Evolutionary conservation across 768 basidiomycete genomes (phyloP).

Genomic region (Mycena chlorophos): DNA sequence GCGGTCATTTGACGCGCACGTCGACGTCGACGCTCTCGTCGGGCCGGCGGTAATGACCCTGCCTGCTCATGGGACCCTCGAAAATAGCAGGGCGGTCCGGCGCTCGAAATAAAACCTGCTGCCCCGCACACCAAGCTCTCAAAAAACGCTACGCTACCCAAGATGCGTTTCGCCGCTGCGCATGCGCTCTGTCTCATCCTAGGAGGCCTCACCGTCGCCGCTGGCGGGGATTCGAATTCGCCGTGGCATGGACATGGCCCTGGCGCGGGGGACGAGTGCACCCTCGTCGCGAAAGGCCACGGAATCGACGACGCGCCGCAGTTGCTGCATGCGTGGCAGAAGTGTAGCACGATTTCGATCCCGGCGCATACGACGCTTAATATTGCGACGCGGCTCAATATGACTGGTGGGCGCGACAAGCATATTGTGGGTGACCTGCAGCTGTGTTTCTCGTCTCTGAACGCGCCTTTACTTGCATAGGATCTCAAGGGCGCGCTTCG

Average conservation of each 20-base stretch:
- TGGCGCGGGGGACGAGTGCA: not conserved
- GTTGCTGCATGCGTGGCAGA: slow-evolving; percentile 43
- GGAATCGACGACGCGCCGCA: slow-evolving; percentile 45
- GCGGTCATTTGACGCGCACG: too few species aligned
- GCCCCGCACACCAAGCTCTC: not conserved
- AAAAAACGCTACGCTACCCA: not conserved
- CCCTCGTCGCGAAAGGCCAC: not conserved
- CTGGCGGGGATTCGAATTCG: not conserved
- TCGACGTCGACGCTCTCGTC: too few species aligned
- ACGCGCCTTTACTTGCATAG: slow-evolving; percentile 27
- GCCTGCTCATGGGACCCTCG: not conserved
- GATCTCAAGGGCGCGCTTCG: slow-evolving; percentile 49
- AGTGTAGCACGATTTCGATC: slow-evolving; percentile 42
- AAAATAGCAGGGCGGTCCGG: too few species aligned
- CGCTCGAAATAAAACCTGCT: not conserved
- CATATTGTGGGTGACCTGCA: slow-evolving; percentile 41
- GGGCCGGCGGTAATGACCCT: too few species aligned
- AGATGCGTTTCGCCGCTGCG: not conserved
- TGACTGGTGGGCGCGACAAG: slow-evolving; percentile 50
- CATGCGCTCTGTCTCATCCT: not conserved
- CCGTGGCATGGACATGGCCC: not conserved
- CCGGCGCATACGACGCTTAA: slow-evolving; percentile 49
- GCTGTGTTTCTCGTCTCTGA: not conserved
- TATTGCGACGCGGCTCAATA: slow-evolving; percentile 51
- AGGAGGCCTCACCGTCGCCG: not conserved